Conservation (phyloP, 169 alveolate species). For the Plasmodium chabaudi region DNA sequence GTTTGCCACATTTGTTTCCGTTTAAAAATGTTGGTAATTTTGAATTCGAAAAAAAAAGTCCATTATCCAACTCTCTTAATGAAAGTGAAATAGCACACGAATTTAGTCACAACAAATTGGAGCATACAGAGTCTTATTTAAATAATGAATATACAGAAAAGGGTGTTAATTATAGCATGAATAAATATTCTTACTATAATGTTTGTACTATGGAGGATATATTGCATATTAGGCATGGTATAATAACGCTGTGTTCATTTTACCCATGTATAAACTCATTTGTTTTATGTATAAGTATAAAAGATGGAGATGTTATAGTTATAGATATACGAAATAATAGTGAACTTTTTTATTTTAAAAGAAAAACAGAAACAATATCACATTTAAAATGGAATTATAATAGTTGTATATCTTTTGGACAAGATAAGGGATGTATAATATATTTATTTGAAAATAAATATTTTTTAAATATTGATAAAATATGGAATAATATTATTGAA, state of each 20-base stretch:
- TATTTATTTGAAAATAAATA: slow-evolving; percentile 51
- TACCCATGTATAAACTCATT: slow-evolving; percentile 55
- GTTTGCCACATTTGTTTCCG: not conserved
- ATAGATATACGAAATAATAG: slow-evolving; percentile 55
- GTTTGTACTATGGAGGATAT: slow-evolving; percentile 24
- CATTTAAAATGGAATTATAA: slow-evolving; percentile 55
- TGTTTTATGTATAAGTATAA: slow-evolving; percentile 36
- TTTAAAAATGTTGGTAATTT: not conserved
- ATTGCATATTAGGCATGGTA: slow-evolving; percentile 35
- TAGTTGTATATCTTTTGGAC: slow-evolving; percentile 51
- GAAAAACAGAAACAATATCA: slow-evolving; percentile 54
- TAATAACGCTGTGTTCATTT: slow-evolving; percentile 57
- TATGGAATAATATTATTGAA: slow-evolving; percentile 17
- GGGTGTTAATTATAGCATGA: not conserved
- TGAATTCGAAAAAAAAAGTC: not conserved
- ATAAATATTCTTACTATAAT: not conserved
- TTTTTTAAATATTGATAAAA: slow-evolving; percentile 65
- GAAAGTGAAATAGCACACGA: not conserved
- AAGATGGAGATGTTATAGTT: slow-evolving; percentile 52
- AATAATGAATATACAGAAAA: not conserved
- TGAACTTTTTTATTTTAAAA: slow-evolving; percentile 52
- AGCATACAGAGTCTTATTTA: not conserved
- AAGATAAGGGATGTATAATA: slow-evolving; percentile 68
- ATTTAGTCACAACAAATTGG: not conserved
- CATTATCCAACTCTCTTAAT: not conserved